Evolutionary conservation across 176 grass and related monocot genomes (phyloP).

Genomic region (Cenchrus purpureus): DNA sequence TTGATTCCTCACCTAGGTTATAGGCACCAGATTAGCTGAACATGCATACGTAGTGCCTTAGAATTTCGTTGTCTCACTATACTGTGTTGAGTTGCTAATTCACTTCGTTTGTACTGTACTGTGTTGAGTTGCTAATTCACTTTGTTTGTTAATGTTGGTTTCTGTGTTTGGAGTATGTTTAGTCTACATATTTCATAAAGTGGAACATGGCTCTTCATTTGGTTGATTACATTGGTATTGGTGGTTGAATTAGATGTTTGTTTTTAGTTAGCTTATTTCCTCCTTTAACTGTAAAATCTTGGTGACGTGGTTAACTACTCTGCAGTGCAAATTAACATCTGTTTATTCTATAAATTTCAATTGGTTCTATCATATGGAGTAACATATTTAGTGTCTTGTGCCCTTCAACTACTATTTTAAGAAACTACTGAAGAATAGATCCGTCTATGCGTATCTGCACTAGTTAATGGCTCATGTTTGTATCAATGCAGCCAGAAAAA

Average conservation of each 20-base stretch:
- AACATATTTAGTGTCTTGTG: too few species aligned
- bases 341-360: too few species aligned
- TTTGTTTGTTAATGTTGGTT: background rate
- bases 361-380: too few species aligned
- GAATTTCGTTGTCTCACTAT: conserved; percentile 5
- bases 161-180: too few species aligned
- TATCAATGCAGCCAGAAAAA: background rate
- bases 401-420: background rate
- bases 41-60: conserved; percentile 11
- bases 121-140: conserved; percentile 43
- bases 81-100: conserved; percentile 37
- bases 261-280: too few species aligned
- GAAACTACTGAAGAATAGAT: background rate
- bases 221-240: too few species aligned
- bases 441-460: background rate
- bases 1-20: too few species aligned
- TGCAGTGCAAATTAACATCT: too few species aligned
- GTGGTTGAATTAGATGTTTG: too few species aligned
- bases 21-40: background rate
- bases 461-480: background rate
- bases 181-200: too few species aligned
- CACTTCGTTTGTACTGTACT: conserved; percentile 20
- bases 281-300: background rate
- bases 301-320: too few species aligned
- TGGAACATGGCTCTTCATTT: too few species aligned